Base-by-base conservation (phyloP, 345 rosid species). In the Gossypium mustelinum region DNA sequence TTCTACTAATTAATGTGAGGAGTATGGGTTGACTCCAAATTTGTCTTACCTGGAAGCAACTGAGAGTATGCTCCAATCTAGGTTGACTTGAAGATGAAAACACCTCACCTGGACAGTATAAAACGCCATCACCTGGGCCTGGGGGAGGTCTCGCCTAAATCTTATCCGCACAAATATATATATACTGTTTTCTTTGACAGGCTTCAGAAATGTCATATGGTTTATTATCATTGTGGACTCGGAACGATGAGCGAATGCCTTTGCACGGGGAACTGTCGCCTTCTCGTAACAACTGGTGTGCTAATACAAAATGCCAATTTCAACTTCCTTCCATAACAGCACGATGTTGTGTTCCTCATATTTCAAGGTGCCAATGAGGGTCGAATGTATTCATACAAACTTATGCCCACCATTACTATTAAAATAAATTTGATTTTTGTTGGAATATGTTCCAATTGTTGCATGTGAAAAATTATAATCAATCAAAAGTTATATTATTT, bases 71-170 rank as follows among this genome's bases (percentile, higher is more conserved):
- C 81, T 95, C 98, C 7, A 91, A 86, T 84, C 94, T 86, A 0
- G 96, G 98, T 76, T 93, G 86, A 54, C 63, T 81, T 16, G 93
- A 95, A 25, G 93, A 86, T 13, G 99, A 93, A 82, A 95, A 95
- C 73, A 91, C 99, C 86, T 91, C 89, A n/a, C 98, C 94, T 2
- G 98, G 98, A 60, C 91, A 93, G 82, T 72, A 95, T 52, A 93
- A 77, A 83, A 93, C 98, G 25, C 99, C 97, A 74, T 95, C 99
- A 54, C 98, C 98, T 2, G 97, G 97, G 41, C 41, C 7, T 34
- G 41, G 48, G 97, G 98, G 52, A 93, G 91, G 47, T 96, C 97
- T 11, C 89, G 93, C 77, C 98, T 87, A 60, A 95, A 93, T 78
- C 84, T 81, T 83, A 95, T 86, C 97, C 91, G 90, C 75, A 73